Percentiles rank a stretch among this genome's conserved stretches.
Conservation (phyloP, 1,139 yeast species). For the Williopsis jadinii region DNA sequence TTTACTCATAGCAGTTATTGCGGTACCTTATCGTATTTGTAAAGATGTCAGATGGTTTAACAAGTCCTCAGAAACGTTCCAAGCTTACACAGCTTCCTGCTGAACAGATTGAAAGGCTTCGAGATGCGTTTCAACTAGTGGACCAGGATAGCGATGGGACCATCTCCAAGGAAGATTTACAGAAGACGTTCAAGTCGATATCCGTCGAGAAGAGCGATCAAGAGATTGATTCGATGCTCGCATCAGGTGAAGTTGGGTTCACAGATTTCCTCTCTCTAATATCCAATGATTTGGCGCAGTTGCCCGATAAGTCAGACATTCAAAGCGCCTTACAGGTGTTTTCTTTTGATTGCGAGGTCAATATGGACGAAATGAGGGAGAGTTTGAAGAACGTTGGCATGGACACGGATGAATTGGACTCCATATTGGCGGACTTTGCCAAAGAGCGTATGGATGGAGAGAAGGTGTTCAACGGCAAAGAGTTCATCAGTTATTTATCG, state of each 20-base stretch:
- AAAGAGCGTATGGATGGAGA: slow-evolving; percentile 53
- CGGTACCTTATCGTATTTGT: too few relatives aligned
- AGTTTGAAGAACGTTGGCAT: slow-evolving; percentile 49
- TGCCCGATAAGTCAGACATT: slow-evolving; percentile 58
- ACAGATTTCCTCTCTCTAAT: slow-evolving; percentile 65
- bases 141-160: slow-evolving; percentile 80
- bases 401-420: slow-evolving; percentile 42
- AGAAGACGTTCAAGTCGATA: slow-evolving; percentile 45
- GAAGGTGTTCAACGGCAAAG: slow-evolving; percentile 44
- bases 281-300: slow-evolving; percentile 49
- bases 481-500: slow-evolving; percentile 49
- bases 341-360: slow-evolving; percentile 38
- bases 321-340: slow-evolving; percentile 58
- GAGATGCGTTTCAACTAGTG: slow-evolving; percentile 54
- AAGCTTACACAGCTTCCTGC: slow-evolving; percentile 19
- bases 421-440: slow-evolving; percentile 48
- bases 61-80: not conserved
- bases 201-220: slow-evolving; percentile 34
- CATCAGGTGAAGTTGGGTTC: slow-evolving; percentile 41
- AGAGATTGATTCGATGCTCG: slow-evolving; percentile 46
- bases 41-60: too few relatives aligned
- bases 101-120: slow-evolving; percentile 34
- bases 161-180: slow-evolving; percentile 54
- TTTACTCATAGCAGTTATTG: too few relatives aligned
- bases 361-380: slow-evolving; percentile 43